Evolutionary conservation across 139 green algal genomes (phyloP).

Genomic region (Deuterostichococcus epilithicus): DNA sequence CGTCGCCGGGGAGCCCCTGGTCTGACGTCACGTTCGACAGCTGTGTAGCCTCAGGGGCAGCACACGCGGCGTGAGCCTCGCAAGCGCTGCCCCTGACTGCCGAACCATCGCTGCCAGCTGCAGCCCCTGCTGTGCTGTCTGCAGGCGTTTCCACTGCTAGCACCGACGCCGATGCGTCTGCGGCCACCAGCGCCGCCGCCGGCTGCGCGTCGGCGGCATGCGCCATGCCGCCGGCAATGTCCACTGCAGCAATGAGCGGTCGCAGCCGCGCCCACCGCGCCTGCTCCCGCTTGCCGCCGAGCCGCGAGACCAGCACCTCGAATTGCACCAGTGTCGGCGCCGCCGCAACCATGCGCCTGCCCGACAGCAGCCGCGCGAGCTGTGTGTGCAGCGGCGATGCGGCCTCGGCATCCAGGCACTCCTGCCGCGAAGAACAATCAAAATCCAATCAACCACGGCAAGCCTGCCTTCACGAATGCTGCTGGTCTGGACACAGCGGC

Average conservation of each 20-base stretch:
- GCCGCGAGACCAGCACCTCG: slow-evolving; percentile 36
- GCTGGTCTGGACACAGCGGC: too few species aligned
- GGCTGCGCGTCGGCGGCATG: too few species aligned
- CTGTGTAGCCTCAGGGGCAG: too few species aligned
- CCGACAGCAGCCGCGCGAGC: slow-evolving; percentile 17
- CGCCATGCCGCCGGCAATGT: slow-evolving; percentile 32
- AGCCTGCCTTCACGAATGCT: background rate
- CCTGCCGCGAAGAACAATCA: slow-evolving; percentile 14
- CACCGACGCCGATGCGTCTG: too few species aligned
- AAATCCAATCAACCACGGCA: background rate
- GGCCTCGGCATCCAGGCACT: slow-evolving; percentile 36
- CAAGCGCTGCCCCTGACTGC: too few species aligned
- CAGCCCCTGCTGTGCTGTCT: too few species aligned
- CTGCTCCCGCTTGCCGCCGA: slow-evolving; percentile 27
- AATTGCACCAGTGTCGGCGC: slow-evolving; percentile 37
- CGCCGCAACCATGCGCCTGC: slow-evolving; percentile 22
- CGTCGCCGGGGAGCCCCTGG: too few species aligned
- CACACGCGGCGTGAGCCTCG: too few species aligned
- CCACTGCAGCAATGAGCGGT: background rate
- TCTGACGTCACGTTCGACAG: too few species aligned
- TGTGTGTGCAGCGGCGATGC: slow-evolving; percentile 24
- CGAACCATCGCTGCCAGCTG: too few species aligned
- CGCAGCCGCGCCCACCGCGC: slow-evolving; percentile 4
- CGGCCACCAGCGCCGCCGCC: too few species aligned
- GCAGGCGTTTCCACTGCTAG: too few species aligned